Base-by-base conservation (phyloP, 2,329 filamentous ascomycete species). In the Claviceps sp. region DNA sequence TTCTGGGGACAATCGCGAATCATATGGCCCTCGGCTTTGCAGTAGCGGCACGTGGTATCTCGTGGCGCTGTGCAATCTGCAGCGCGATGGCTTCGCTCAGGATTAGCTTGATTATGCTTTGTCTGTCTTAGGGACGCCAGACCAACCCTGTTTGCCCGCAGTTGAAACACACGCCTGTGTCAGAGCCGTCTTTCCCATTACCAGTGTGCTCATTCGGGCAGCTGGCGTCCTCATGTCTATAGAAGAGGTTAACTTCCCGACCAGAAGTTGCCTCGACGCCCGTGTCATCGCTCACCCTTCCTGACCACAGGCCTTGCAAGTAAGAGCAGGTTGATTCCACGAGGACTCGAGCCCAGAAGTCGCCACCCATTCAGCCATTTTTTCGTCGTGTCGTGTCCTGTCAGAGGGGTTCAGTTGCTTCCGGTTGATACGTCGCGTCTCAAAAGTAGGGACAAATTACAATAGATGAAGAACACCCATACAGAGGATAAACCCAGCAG, bases 1-100 rank as follows among this genome's bases (percentile, higher is more conserved):
- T 77, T 78, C 1, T 74, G 66, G 1, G 83, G 82, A 56, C 85
- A 89, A 49, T 85, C 80, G 20, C 76, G 73, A 49, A 76, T 69
- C 59, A 78, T 66, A 58, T 80, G 77, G 5, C 76, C 77, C 23
- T 70, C 64, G 58, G 77, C 61, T 52, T 71, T 68, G 65, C 77
- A 80, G 55, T 67, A 71, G 37, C 63, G 65, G 56, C 73, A 76
- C 23, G 59, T 51, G 53, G 62, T 64, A 16, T 61, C 60, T 46
- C 59, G 54, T 1, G 64, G 57, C 40, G 60, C 64, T 4, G 68
- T 62, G 29, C 68, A 71, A 3, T 71, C 68, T 1, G 62, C 63
- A 45, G 61, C 63, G 13, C 57, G 60, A 52, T 65, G 65, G 5
- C 65, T 64, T 45, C 0, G 37, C 45, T 34, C 7, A 14, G 3